phyloP scores from a whole-genome alignment of 176 grass and related monocot genomes.

The Oryza australiensis region DNA sequence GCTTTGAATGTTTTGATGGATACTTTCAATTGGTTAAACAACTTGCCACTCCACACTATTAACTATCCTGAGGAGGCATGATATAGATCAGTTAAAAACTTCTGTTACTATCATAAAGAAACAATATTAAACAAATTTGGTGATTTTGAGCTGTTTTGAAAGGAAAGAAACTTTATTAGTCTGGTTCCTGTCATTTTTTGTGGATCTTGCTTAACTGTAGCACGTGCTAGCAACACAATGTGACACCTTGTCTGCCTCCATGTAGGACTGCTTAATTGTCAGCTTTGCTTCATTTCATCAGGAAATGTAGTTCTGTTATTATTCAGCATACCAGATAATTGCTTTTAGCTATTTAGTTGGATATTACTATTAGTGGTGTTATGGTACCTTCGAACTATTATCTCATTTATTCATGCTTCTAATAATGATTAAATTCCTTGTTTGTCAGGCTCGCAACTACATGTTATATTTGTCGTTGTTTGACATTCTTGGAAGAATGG shows the following conservation, averaged over 20 bases:
- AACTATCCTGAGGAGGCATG: neutral
- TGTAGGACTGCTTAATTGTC: neutral
- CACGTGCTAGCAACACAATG: neutral
- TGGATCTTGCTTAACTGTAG: neutral
- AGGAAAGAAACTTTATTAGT: neutral
- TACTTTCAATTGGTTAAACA: neutral
- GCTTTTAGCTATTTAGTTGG: neutral
- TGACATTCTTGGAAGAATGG: constrained; percentile 56
- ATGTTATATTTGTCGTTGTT: constrained; percentile 60
- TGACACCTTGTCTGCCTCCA: neutral
- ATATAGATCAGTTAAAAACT: neutral
- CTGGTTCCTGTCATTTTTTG: neutral
- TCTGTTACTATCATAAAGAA: neutral
- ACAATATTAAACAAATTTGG: neutral
- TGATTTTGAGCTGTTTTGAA: neutral
- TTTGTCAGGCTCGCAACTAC: constrained; percentile 53
- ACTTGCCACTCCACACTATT: neutral
- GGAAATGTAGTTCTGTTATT: neutral
- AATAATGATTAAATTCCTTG: neutral
- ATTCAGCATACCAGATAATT: neutral
- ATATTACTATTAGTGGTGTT: neutral
- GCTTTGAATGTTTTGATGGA: neutral
- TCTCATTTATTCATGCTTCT: neutral
- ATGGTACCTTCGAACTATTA: neutral
- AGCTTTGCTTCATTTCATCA: neutral